phyloP scores from a whole-genome alignment of 495 filamentous ascomycete genomes.

The Neurospora sp. region DNA sequence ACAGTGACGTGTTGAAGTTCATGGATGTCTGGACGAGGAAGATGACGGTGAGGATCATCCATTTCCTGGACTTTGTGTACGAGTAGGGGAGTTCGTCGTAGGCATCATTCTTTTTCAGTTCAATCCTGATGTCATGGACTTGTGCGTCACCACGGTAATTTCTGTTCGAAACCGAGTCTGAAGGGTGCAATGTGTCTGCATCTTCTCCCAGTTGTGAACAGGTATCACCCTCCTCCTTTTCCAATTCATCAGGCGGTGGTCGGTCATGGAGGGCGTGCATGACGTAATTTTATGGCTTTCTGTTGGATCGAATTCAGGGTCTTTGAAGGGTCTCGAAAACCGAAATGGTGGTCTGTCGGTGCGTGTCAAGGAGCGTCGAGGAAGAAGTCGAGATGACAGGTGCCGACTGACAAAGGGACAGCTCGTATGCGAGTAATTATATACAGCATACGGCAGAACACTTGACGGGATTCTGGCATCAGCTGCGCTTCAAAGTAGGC shows the following conservation, averaged over 20 bases:
- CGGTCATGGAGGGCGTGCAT: background rate
- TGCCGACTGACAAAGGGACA: background rate
- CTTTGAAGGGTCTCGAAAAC: background rate
- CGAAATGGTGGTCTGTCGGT: background rate
- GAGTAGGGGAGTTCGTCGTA: conserved; percentile 56
- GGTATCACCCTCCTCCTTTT: background rate
- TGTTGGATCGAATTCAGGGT: background rate
- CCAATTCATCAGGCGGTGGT: background rate
- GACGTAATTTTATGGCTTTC: background rate
- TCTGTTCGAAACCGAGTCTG: background rate
- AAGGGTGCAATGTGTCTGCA: background rate
- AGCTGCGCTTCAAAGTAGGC: background rate
- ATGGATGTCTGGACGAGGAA: conserved; percentile 72
- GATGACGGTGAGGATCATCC: conserved; percentile 62
- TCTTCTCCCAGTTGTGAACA: background rate
- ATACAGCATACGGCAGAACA: background rate
- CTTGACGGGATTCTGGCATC: background rate
- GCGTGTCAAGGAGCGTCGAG: background rate
- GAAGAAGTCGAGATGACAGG: background rate
- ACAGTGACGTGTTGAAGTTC: conserved; percentile 76
- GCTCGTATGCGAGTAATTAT: background rate
- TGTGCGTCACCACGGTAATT: background rate
- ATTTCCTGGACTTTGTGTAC: conserved; percentile 61
- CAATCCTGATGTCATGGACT: conserved; percentile 31
- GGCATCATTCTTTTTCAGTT: conserved; percentile 53